A percentile compares a stretch with the other conserved stretches of the same genome.
phyloP scores from a whole-genome alignment of 2,329 filamentous ascomycete genomes.

The Pleochaeta shiraiana region DNA sequence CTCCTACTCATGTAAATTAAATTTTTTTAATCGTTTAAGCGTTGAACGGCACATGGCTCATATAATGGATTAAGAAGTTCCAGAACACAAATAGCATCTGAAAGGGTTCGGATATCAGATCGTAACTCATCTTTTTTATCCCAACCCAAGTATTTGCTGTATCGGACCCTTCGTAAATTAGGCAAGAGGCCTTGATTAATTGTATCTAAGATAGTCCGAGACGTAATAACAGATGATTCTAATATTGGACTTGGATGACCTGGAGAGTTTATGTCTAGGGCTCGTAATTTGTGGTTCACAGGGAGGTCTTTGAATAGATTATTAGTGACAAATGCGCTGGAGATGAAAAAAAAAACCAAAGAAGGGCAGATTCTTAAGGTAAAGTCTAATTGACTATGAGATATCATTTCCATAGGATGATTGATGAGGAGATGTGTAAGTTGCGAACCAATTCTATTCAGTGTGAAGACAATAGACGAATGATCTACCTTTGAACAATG shows the following conservation, averaged over 20 bases:
- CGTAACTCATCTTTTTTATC: slow-evolving; percentile 11
- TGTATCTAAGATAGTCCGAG: slow-evolving; percentile 13
- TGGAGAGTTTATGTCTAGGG: slow-evolving; percentile 18
- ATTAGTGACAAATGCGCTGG: slow-evolving; percentile 17
- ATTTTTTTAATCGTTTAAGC: too few relatives aligned
- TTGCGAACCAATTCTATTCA: slow-evolving; percentile 12
- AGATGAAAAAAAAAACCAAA: slow-evolving; percentile 15
- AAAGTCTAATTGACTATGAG: slow-evolving; percentile 10
- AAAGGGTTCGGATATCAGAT: slow-evolving; percentile 12
- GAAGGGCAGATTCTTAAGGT: slow-evolving; percentile 13
- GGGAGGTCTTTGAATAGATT: slow-evolving; percentile 10
- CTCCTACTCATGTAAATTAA: background rate
- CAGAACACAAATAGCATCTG: slow-evolving; percentile 14
- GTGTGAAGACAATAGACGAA: slow-evolving; percentile 9
- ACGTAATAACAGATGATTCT: slow-evolving; percentile 12
- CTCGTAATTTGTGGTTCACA: slow-evolving; percentile 12
- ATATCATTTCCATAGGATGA: slow-evolving; percentile 16
- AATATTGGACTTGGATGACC: slow-evolving; percentile 11
- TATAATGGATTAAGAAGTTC: slow-evolving; percentile 15
- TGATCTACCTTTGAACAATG: slow-evolving; percentile 15
- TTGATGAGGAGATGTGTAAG: slow-evolving; percentile 17
- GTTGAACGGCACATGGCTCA: slow-evolving; percentile 13
- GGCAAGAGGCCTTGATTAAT: slow-evolving; percentile 13
- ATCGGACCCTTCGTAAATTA: slow-evolving; percentile 16
- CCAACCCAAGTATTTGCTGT: slow-evolving; percentile 17